A percentile compares a stretch with the other conserved stretches of the same genome.
These are phyloP conservation scores for Kodamaea neixiangensis DNA, from an alignment of 805 yeast species.

Conservation along the genomic window DNA sequence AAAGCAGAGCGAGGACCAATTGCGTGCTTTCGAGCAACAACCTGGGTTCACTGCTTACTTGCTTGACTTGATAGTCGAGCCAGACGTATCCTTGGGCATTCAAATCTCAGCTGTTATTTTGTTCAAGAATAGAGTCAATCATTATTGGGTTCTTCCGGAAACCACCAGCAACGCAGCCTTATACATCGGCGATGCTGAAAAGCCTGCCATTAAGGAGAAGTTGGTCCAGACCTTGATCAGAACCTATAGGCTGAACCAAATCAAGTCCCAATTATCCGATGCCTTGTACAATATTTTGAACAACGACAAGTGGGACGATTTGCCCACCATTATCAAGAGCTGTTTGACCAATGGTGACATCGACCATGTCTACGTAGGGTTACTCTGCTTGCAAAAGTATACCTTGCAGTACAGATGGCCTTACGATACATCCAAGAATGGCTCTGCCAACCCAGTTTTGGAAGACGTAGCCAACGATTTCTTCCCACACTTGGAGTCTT, in stretches of 20 bases:
- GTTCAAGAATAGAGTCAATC: constrained; percentile 43
- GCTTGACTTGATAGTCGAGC: constrained; percentile 50
- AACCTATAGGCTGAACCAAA: constrained; percentile 34
- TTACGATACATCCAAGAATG: constrained; percentile 44
- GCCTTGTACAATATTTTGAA: constrained; percentile 56
- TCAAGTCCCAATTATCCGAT: constrained; percentile 59
- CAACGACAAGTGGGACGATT: constrained; percentile 48
- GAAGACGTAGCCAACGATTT: constrained; percentile 37
- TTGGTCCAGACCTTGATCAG: constrained; percentile 44
- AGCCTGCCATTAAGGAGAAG: constrained; percentile 36
- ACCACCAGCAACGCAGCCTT: constrained; percentile 23
- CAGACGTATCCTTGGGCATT: constrained; percentile 42
- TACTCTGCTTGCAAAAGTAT: constrained; percentile 42
- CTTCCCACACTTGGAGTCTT: constrained; percentile 39
- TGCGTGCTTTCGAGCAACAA: constrained; percentile 52
- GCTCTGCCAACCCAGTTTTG: constrained; percentile 37
- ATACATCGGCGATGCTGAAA: constrained; percentile 35
- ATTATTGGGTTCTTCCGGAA: constrained; percentile 41
- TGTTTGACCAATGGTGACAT: constrained; percentile 38
- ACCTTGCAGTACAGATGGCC: constrained; percentile 43
- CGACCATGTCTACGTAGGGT: constrained; percentile 41
- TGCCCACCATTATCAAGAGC: constrained; percentile 43
- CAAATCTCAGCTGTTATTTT: constrained; percentile 46
- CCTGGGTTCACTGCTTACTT: constrained; percentile 60
- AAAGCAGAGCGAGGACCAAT: constrained; percentile 54